A percentile compares a stretch with the other conserved stretches of the same genome.
Evolutionary conservation across 805 yeast genomes (phyloP).

Genomic region (Barnettozyma pratensis): DNA sequence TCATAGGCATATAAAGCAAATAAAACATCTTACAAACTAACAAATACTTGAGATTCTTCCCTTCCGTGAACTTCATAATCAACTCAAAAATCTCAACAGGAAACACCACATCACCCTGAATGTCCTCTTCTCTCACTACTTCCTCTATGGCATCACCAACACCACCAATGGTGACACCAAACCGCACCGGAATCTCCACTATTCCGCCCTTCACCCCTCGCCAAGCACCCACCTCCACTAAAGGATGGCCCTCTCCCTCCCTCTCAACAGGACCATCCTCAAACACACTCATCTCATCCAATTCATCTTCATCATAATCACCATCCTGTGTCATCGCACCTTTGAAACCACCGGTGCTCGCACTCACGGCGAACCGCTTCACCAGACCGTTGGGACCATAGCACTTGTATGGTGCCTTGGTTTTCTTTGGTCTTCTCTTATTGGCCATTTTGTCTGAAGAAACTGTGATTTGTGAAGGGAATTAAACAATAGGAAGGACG

Average conservation of each 20-base stretch:
- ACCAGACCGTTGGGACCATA: constrained; percentile 47
- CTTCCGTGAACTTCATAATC: constrained; percentile 23
- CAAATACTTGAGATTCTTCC: constrained; percentile 44
- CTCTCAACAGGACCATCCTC: constrained; percentile 4
- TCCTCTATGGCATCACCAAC: background rate
- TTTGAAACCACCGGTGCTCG: constrained; percentile 28
- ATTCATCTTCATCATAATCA: constrained; percentile 27
- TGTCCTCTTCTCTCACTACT: background rate
- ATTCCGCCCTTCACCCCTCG: constrained; percentile 7
- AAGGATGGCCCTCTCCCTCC: background rate
- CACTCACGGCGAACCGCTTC: constrained; percentile 28
- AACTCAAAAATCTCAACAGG: constrained; percentile 26
- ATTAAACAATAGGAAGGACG: too few species aligned
- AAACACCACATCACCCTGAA: constrained; percentile 12
- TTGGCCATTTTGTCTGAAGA: constrained; percentile 55
- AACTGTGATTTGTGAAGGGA: too few species aligned
- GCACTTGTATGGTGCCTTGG: constrained; percentile 71
- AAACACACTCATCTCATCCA: constrained; percentile 19
- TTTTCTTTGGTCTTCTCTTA: constrained; percentile 80
- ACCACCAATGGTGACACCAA: background rate
- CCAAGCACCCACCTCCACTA: background rate
- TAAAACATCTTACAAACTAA: constrained; percentile 62
- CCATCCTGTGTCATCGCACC: constrained; percentile 18
- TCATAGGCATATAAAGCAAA: constrained; percentile 49
- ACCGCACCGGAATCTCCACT: constrained; percentile 11